phyloP scores from a whole-genome alignment of 768 basidiomycete genomes.

The Strobilomyces echinocephalus region DNA sequence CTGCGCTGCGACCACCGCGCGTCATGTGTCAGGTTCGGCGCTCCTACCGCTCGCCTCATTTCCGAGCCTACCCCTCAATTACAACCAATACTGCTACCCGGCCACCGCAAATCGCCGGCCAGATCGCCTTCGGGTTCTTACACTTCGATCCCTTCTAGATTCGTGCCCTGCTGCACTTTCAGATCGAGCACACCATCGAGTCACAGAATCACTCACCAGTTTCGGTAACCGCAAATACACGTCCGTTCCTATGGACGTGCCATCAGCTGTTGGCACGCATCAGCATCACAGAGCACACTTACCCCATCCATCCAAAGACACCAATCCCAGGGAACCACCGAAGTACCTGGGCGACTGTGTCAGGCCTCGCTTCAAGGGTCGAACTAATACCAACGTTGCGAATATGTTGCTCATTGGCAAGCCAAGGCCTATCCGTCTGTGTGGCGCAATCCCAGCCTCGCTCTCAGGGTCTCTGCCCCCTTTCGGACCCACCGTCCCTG shows the following conservation, averaged over 20 bases:
- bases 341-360: slow-evolving; percentile 54
- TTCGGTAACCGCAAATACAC: slow-evolving; percentile 78
- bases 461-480: slow-evolving; percentile 36
- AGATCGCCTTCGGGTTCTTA: slow-evolving; percentile 26
- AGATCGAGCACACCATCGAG: background rate
- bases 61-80: slow-evolving; percentile 5
- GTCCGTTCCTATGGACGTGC: slow-evolving; percentile 58
- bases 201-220: slow-evolving; percentile 45
- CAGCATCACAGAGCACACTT: slow-evolving; percentile 32
- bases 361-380: background rate
- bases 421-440: slow-evolving; percentile 73
- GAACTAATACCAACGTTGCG: slow-evolving; percentile 53
- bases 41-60: slow-evolving; percentile 1
- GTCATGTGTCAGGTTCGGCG: background rate
- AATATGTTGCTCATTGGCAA: slow-evolving; percentile 88
- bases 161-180: slow-evolving; percentile 58
- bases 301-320: slow-evolving; percentile 85
- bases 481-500: slow-evolving; percentile 21
- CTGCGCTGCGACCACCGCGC: background rate
- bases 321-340: slow-evolving; percentile 73
- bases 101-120: slow-evolving; percentile 7
- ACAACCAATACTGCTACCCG: background rate
- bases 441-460: slow-evolving; percentile 44
- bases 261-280: background rate
- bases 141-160: slow-evolving; percentile 79